A percentile compares a stretch with the other conserved stretches of the same genome.
These are phyloP conservation scores for Solanum bukasovii DNA, from an alignment of 257 asterid species.

Conservation along the genomic window DNA sequence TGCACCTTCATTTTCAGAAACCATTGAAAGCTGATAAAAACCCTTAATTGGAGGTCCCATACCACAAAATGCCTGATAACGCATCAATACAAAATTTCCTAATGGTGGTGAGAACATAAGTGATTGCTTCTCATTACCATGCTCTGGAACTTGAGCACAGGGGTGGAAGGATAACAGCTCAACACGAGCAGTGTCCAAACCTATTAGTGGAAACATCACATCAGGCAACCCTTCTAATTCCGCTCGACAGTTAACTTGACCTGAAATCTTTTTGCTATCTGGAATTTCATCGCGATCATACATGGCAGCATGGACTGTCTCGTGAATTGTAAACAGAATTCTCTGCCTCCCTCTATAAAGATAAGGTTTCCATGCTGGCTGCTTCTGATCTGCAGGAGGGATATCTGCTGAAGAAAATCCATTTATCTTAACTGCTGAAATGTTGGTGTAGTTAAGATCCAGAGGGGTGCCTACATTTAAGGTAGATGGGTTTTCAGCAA, in stretches of 20 bases:
- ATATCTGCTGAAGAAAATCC: slow-evolving; percentile 77
- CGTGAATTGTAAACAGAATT: slow-evolving; percentile 78
- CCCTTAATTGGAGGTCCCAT: slow-evolving; percentile 89
- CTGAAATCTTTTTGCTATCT: slow-evolving; percentile 67
- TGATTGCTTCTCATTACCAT: slow-evolving; percentile 81
- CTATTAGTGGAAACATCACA: slow-evolving; percentile 72
- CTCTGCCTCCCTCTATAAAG: slow-evolving; percentile 88
- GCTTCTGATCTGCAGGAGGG: slow-evolving; percentile 84
- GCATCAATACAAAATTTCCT: slow-evolving; percentile 72
- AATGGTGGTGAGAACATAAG: slow-evolving; percentile 87
- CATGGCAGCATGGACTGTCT: slow-evolving; percentile 85
- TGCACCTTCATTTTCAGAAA: slow-evolving; percentile 97
- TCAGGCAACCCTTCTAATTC: slow-evolving; percentile 96
- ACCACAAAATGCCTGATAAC: slow-evolving; percentile 68
- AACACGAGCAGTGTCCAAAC: slow-evolving; percentile 56
- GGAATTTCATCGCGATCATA: slow-evolving; percentile 96
- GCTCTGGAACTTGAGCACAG: slow-evolving; percentile 98
- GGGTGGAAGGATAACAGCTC: slow-evolving; percentile 87
- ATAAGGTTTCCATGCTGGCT: slow-evolving; percentile 98
- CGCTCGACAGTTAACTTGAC: slow-evolving; percentile 96
- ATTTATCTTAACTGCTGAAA: slow-evolving; percentile 54
- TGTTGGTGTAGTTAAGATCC: slow-evolving; percentile 73
- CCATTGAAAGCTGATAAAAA: slow-evolving; percentile 97
- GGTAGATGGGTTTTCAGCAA: neutral
- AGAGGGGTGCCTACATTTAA: slow-evolving; percentile 66